Percentiles rank a stretch among this genome's conserved stretches.
Conservation (phyloP, 208 protist genomes). For the Trypanosoma caninum region DNA sequence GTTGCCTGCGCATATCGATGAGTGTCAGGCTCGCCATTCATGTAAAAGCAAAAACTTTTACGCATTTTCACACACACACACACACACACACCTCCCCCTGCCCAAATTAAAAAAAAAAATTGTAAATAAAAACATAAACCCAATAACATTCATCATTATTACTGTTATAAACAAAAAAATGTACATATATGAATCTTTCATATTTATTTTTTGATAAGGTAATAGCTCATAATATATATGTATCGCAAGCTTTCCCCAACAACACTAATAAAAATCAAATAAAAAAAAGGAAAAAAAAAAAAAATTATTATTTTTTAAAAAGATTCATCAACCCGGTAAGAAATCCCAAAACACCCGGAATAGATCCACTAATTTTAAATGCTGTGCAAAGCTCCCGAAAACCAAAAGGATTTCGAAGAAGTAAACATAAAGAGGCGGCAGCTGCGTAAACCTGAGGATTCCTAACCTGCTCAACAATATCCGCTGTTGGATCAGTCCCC, state of each 20-base stretch:
- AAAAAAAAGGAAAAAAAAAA: slow-evolving; percentile 19
- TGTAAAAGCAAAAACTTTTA: slow-evolving; percentile 9
- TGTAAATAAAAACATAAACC: slow-evolving; percentile 7
- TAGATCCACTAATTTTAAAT: slow-evolving; percentile 46
- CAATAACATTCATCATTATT: no score
- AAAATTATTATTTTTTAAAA: slow-evolving; percentile 28
- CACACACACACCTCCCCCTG: no score
- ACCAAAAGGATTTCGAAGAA: slow-evolving; percentile 43
- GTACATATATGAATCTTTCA: no score
- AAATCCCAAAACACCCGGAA: slow-evolving; percentile 42
- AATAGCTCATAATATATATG: no score
- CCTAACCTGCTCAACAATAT: slow-evolving; percentile 59
- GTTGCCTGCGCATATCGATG: slow-evolving; percentile 81
- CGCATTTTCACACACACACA: slow-evolving; percentile 18
- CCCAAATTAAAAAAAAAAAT: slow-evolving; percentile 5
- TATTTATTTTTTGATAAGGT: no score
- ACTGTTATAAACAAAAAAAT: no score
- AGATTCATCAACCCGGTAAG: slow-evolving; percentile 44
- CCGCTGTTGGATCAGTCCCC: slow-evolving; percentile 24
- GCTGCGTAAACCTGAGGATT: slow-evolving; percentile 59
- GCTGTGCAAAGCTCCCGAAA: slow-evolving; percentile 47
- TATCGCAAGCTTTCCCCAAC: no score
- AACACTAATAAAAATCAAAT: slow-evolving; percentile 1
- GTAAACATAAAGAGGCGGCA: slow-evolving; percentile 33
- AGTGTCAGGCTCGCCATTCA: slow-evolving; percentile 49